Percentiles rank a stretch among this genome's conserved stretches.
phyloP scores from a whole-genome alignment of 192 early-diverging fungal genomes.

The Dispira simplex region DNA sequence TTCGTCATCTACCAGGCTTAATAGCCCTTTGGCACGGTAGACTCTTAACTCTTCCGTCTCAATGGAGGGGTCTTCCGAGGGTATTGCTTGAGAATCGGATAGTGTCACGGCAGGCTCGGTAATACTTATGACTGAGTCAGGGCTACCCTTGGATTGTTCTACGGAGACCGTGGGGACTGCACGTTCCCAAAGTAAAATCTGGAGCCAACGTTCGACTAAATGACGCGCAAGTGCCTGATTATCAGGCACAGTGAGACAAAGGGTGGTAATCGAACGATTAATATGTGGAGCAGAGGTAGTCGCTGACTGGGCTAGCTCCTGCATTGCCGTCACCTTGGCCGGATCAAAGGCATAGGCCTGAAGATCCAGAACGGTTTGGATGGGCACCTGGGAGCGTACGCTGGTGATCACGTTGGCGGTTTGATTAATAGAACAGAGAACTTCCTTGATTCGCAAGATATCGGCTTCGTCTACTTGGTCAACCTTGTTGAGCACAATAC shows the following conservation, averaged over 20 bases:
- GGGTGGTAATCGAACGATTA: neutral
- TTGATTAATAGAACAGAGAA: constrained; percentile 10
- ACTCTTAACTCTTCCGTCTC: neutral
- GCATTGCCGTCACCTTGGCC: neutral
- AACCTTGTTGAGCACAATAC: constrained; percentile 75
- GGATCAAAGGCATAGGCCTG: constrained; percentile 1
- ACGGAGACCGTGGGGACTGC: neutral
- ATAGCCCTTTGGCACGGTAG: constrained; percentile 8
- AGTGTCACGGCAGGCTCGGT: neutral
- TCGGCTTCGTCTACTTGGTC: constrained; percentile 42
- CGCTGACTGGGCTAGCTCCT: neutral
- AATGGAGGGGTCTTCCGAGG: neutral
- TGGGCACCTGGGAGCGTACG: constrained; percentile 5
- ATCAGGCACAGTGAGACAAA: neutral
- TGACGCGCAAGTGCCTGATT: neutral
- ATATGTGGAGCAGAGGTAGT: neutral
- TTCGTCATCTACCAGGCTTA: neutral
- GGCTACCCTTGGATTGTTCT: neutral
- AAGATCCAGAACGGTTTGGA: constrained; percentile 1
- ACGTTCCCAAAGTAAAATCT: constrained; percentile 1
- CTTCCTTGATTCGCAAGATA: constrained; percentile 24
- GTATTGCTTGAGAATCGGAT: too few relatives aligned
- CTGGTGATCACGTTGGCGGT: neutral
- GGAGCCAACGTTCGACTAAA: constrained; percentile 1
- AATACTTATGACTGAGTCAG: too few relatives aligned